Conservation (phyloP, 2,329 filamentous ascomycete genomes). For the Aspergillus neoniger region DNA sequence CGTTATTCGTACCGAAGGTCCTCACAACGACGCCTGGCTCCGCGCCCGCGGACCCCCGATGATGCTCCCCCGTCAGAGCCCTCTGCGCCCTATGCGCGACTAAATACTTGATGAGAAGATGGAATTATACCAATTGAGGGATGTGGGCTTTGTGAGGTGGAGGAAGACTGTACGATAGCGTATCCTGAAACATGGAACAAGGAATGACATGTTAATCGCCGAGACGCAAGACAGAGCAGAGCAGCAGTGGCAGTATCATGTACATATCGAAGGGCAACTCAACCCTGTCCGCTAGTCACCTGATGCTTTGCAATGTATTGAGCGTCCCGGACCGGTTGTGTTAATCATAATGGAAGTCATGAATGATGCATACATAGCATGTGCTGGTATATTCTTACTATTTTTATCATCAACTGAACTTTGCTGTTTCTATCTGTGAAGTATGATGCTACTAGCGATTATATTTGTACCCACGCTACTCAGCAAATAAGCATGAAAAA, state of each 20-base stretch:
- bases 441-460: background rate
- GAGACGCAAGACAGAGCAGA: constrained; percentile 7
- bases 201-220: constrained; percentile 6
- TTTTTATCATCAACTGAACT: background rate
- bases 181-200: constrained; percentile 13
- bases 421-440: background rate
- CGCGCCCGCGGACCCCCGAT: constrained; percentile 73
- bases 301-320: constrained; percentile 16
- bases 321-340: constrained; percentile 20
- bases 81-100: constrained; percentile 35
- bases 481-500: background rate
- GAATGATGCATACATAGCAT: constrained; percentile 1
- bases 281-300: constrained; percentile 10
- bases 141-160: constrained; percentile 9
- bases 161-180: constrained; percentile 36
- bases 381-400: background rate
- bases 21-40: constrained; percentile 74
- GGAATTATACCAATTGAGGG: background rate
- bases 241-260: constrained; percentile 15
- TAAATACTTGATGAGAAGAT: constrained; percentile 20
- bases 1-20: constrained; percentile 89
- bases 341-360: constrained; percentile 24
- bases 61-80: constrained; percentile 57
- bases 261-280: constrained; percentile 19
- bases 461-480: background rate